Percentiles rank a stretch among this genome's conserved stretches.
Evolutionary conservation across 805 yeast species (phyloP).

Genomic region (Cyberlindnera lachancei): DNA sequence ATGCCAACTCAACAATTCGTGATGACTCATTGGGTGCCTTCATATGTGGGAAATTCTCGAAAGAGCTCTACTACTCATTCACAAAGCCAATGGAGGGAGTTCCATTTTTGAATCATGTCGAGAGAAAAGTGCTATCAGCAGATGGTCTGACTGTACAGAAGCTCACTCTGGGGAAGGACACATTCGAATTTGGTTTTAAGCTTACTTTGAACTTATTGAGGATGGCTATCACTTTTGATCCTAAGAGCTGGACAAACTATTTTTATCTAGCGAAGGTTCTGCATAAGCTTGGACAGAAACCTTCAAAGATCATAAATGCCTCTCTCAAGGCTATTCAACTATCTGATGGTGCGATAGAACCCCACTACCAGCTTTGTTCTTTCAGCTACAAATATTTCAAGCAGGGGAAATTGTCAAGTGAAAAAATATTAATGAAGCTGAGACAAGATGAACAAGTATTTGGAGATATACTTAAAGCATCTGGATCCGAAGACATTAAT

Average conservation of each 20-base stretch:
- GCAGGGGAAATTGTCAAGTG: conserved; percentile 26
- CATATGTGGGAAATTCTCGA: conserved; percentile 48
- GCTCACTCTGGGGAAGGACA: conserved; percentile 3
- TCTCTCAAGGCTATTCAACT: conserved; percentile 37
- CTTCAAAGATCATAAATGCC: conserved; percentile 31
- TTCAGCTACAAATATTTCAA: conserved; percentile 49
- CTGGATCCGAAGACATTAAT: conserved; percentile 16
- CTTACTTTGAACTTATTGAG: conserved; percentile 36
- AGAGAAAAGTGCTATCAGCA: conserved; percentile 18
- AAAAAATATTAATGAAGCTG: conserved; percentile 34
- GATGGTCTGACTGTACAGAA: conserved; percentile 2
- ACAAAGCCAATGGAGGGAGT: conserved; percentile 57
- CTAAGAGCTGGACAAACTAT: conserved; percentile 53
- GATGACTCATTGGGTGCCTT: conserved; percentile 31
- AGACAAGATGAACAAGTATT: conserved; percentile 22
- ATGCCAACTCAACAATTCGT: conserved; percentile 15
- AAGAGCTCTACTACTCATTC: conserved; percentile 38
- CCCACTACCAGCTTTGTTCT: conserved; percentile 63
- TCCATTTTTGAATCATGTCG: conserved; percentile 33
- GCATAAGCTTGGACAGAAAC: conserved; percentile 36
- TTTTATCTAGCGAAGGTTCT: conserved; percentile 54
- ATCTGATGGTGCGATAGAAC: conserved; percentile 49
- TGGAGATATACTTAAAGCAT: conserved; percentile 10
- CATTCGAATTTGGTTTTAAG: conserved; percentile 19
- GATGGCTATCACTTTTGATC: conserved; percentile 37